Conservation (phyloP, 1,284 basidiomycete genomes). For the Fomitopsis schrenkii region DNA sequence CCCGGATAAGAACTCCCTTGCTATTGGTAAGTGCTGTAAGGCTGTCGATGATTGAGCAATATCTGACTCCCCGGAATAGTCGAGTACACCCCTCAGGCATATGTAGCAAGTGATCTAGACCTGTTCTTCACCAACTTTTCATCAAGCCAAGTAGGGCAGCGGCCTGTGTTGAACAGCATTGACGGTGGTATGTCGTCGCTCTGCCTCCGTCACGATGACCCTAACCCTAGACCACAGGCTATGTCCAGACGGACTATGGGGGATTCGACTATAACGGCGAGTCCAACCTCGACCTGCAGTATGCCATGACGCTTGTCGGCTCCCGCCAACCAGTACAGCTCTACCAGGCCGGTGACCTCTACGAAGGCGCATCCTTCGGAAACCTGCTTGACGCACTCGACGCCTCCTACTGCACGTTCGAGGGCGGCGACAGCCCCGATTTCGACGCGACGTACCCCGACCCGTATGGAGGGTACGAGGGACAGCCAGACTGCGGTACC, state of each 20-base stretch:
- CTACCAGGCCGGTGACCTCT: slow-evolving; percentile 28
- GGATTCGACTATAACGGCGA: slow-evolving; percentile 43
- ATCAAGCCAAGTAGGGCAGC: slow-evolving; percentile 28
- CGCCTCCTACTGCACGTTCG: slow-evolving; percentile 50
- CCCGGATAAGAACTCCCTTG: slow-evolving; percentile 9
- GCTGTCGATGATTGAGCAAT: background rate
- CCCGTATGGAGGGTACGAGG: slow-evolving; percentile 33
- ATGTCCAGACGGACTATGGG: slow-evolving; percentile 16
- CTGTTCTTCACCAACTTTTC: slow-evolving; percentile 38
- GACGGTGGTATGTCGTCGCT: slow-evolving; percentile 32
- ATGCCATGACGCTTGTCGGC: slow-evolving; percentile 33
- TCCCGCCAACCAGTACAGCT: slow-evolving; percentile 33
- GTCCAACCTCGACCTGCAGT: slow-evolving; percentile 41
- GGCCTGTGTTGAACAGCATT: slow-evolving; percentile 34
- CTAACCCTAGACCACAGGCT: background rate
- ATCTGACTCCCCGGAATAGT: slow-evolving; percentile 20
- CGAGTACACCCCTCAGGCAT: slow-evolving; percentile 46
- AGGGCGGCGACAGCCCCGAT: slow-evolving; percentile 54
- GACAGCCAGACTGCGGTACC: slow-evolving; percentile 33
- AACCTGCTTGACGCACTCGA: slow-evolving; percentile 46
- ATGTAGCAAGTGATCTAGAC: slow-evolving; percentile 38
- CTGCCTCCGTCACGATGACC: background rate
- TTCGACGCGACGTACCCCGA: slow-evolving; percentile 23
- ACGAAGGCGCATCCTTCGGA: slow-evolving; percentile 36
- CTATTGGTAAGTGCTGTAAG: slow-evolving; percentile 8